These are phyloP conservation scores for Niebla homalea DNA, from an alignment of 495 filamentous ascomycete species.

Conservation along the genomic window DNA sequence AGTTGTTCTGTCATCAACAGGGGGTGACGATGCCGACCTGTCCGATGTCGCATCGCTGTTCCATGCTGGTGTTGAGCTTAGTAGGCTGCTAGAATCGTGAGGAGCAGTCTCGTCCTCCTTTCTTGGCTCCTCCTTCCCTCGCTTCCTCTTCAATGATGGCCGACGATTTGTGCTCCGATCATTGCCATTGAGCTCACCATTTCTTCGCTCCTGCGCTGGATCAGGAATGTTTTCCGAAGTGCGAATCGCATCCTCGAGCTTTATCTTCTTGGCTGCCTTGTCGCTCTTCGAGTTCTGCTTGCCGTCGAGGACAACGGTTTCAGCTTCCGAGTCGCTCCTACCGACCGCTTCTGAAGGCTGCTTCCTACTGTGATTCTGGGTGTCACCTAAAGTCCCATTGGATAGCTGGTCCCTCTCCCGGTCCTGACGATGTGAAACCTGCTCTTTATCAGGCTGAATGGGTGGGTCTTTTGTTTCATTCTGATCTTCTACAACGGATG, in stretches of 20 bases:
- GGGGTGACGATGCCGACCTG: slow-evolving; percentile 20
- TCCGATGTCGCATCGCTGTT: slow-evolving; percentile 23
- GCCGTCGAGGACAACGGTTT: slow-evolving; percentile 65
- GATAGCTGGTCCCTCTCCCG: background rate
- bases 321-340: slow-evolving; percentile 63
- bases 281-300: slow-evolving; percentile 57
- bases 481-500: background rate
- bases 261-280: slow-evolving; percentile 54
- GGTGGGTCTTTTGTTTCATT: background rate
- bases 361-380: too few relatives aligned
- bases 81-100: slow-evolving; percentile 15
- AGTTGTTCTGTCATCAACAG: slow-evolving; percentile 10
- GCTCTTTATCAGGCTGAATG: background rate
- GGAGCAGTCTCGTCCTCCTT: slow-evolving; percentile 3
- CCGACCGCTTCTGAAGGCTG: slow-evolving; percentile 7
- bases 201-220: too few relatives aligned
- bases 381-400: background rate
- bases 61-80: slow-evolving; percentile 19
- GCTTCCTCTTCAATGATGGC: slow-evolving; percentile 15
- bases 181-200: slow-evolving; percentile 9
- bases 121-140: slow-evolving; percentile 4
- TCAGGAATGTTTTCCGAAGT: slow-evolving; percentile 21
- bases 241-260: slow-evolving; percentile 53
- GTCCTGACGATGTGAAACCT: background rate
- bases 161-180: background rate